Conservation (phyloP, 306 rosid genomes). For the Acacia crassicarpa region DNA sequence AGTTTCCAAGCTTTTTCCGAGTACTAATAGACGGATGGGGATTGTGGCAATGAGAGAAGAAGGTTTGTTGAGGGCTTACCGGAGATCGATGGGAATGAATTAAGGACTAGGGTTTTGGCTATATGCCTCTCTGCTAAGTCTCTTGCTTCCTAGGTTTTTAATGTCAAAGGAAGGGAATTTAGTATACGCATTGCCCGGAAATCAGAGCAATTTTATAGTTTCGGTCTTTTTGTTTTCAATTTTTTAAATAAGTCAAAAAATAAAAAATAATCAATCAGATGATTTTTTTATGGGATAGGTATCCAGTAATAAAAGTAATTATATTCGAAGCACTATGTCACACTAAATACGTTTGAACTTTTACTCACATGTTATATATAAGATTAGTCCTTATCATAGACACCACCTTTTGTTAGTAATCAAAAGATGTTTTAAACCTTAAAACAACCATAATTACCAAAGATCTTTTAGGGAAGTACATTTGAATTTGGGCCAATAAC, state of each 20-base stretch:
- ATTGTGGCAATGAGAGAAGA: neutral
- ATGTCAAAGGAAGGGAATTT: neutral
- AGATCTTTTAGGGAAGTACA: no score
- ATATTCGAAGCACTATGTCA: no score
- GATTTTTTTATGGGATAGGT: no score
- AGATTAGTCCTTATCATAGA: no score
- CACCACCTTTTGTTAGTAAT: no score
- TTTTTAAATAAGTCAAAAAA: no score
- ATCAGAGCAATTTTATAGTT: neutral
- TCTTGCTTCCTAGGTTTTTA: neutral
- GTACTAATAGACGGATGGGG: neutral
- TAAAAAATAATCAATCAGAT: neutral
- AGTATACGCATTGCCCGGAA: neutral
- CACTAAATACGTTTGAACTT: no score
- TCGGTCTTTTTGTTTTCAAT: neutral
- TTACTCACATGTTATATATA: no score
- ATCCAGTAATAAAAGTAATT: no score
- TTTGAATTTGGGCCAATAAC: no score
- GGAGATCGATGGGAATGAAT: neutral
- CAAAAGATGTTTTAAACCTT: neutral
- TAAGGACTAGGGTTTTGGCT: conserved; percentile 13
- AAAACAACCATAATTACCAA: neutral
- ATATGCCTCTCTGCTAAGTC: neutral
- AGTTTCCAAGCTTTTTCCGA: neutral
- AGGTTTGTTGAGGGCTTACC: neutral